These are phyloP conservation scores for Termitomyces sp. DNA, from an alignment of 1,284 basidiomycete species.

Conservation along the genomic window DNA sequence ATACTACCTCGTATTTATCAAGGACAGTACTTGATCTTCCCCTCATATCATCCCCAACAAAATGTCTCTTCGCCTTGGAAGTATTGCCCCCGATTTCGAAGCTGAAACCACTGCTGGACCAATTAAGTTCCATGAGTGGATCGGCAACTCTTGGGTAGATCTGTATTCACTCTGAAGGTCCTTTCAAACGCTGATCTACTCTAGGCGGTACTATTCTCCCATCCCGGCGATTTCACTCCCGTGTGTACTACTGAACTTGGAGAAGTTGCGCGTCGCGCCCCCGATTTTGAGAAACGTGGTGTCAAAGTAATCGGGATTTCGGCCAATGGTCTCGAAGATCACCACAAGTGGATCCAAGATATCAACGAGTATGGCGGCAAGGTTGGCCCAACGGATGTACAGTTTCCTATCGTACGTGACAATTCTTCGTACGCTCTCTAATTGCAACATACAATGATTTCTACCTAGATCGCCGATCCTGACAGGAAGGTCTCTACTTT, in stretches of 20 bases:
- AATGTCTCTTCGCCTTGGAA: conserved; percentile 66
- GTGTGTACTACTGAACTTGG: conserved; percentile 97
- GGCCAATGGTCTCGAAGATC: conserved; percentile 84
- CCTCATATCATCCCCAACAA: conserved; percentile 2
- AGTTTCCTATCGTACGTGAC: conserved; percentile 82
- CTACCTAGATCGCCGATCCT: conserved; percentile 78
- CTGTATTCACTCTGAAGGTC: conserved; percentile 14
- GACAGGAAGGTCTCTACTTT: conserved; percentile 82
- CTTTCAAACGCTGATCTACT: not conserved
- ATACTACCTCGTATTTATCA: conserved; percentile 10
- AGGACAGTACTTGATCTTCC: not conserved
- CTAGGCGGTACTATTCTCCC: conserved; percentile 84
- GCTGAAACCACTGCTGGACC: conserved; percentile 76
- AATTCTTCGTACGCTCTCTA: not conserved
- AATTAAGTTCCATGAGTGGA: conserved; percentile 91
- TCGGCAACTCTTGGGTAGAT: conserved; percentile 81
- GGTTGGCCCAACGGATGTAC: conserved; percentile 64
- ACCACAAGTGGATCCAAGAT: conserved; percentile 89
- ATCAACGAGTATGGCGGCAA: conserved; percentile 78
- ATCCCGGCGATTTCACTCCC: conserved; percentile 85
- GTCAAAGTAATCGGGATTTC: conserved; percentile 96
- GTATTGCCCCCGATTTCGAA: conserved; percentile 76
- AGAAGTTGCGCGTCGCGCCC: conserved; percentile 84
- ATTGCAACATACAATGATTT: not conserved
- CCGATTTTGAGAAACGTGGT: conserved; percentile 81